These are phyloP conservation scores for Eucalyptus tenuipes DNA, from an alignment of 345 rosid species.

Conservation along the genomic window DNA sequence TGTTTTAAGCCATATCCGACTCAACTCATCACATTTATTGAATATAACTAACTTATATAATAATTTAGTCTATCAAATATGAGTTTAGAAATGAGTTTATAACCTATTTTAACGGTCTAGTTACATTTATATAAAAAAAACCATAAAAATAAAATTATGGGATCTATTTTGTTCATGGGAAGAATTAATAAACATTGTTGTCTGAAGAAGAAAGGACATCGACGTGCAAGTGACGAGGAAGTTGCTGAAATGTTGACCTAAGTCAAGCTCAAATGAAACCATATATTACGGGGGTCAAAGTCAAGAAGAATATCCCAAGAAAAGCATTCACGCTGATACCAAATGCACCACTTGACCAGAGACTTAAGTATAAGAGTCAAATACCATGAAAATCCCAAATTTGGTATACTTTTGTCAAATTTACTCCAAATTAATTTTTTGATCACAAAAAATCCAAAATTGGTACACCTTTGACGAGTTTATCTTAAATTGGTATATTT, in stretches of 20 bases:
- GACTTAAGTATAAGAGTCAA: neutral
- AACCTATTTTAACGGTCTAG: neutral
- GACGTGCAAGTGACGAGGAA: neutral
- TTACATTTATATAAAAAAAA: too few relatives aligned
- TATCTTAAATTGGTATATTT: too few relatives aligned
- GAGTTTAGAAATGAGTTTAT: neutral
- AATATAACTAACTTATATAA: too few relatives aligned
- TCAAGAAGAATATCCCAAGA: neutral
- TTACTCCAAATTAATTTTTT: too few relatives aligned
- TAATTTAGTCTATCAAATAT: too few relatives aligned
- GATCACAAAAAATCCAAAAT: too few relatives aligned
- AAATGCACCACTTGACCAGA: neutral
- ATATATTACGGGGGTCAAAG: neutral
- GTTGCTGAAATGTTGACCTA: neutral
- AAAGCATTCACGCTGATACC: too few relatives aligned
- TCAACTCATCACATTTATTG: neutral
- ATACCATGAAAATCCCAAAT: too few relatives aligned
- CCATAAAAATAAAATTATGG: neutral
- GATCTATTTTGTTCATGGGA: neutral
- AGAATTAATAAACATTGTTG: neutral
- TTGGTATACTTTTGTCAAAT: too few relatives aligned
- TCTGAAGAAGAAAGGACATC: neutral
- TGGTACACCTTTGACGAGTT: too few relatives aligned
- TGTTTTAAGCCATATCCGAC: neutral
- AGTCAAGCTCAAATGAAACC: neutral